phyloP scores from a whole-genome alignment of 306 rosid species.

The Prunus salicina region DNA sequence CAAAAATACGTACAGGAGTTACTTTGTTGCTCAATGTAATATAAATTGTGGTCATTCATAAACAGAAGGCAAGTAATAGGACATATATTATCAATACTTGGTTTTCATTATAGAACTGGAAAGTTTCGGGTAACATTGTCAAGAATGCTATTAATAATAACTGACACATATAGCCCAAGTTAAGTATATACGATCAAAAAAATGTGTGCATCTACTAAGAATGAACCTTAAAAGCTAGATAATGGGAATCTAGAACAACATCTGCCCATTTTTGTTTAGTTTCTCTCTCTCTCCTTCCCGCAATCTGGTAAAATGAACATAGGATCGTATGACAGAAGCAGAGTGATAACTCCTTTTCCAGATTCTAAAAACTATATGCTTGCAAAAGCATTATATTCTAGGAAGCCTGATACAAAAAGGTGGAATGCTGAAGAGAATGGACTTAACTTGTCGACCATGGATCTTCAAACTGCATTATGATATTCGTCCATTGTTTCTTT shows the following conservation, averaged over 20 bases:
- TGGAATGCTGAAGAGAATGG: background rate
- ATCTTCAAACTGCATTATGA: slow-evolving; percentile 47
- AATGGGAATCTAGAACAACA: background rate
- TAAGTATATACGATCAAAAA: background rate
- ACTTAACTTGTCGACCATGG: background rate
- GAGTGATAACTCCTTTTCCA: background rate
- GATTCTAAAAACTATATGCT: background rate
- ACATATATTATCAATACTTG: background rate
- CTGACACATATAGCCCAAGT: background rate
- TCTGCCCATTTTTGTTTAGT: background rate
- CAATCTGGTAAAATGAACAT: background rate
- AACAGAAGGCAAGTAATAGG: background rate
- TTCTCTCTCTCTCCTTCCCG: background rate
- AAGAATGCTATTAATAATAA: background rate
- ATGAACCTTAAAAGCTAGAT: background rate
- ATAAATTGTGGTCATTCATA: background rate
- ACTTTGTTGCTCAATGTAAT: background rate
- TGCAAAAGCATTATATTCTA: background rate
- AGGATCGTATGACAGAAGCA: background rate
- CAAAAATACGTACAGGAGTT: background rate
- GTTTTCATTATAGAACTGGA: background rate
- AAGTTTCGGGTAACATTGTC: background rate
- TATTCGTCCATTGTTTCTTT: slow-evolving; percentile 67
- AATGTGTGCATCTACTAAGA: background rate
- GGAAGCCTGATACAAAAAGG: background rate